Percentiles rank a stretch among this genome's conserved stretches.
phyloP scores from a whole-genome alignment of 2,329 filamentous ascomycete species.

The Scytalidium sp. region DNA sequence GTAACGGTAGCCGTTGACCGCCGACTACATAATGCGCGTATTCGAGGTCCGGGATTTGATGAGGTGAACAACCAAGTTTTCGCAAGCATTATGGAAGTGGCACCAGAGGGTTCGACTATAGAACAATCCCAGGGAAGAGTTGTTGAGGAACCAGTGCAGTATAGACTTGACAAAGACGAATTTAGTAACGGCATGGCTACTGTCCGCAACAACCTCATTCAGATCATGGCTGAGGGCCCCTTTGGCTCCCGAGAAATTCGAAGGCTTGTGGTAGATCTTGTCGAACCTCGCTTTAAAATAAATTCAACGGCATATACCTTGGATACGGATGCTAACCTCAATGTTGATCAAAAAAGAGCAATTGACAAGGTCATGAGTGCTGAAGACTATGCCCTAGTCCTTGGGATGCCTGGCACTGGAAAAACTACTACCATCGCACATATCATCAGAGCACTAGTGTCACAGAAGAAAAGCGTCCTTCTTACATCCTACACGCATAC shows the following conservation, averaged over 20 bases:
- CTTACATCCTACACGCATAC: slow-evolving; percentile 96
- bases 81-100: slow-evolving; percentile 85
- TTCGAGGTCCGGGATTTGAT: slow-evolving; percentile 73
- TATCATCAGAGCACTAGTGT: slow-evolving; percentile 86
- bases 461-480: slow-evolving; percentile 87
- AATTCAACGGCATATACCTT: slow-evolving; percentile 62
- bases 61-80: slow-evolving; percentile 78
- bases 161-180: slow-evolving; percentile 94
- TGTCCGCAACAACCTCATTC: slow-evolving; percentile 89
- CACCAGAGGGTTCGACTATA: slow-evolving; percentile 49
- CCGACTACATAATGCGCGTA: slow-evolving; percentile 80
- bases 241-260: slow-evolving; percentile 71
- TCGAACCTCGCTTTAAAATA: slow-evolving; percentile 69
- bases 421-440: slow-evolving; percentile 98
- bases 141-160: slow-evolving; percentile 58
- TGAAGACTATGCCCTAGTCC: slow-evolving; percentile 90
- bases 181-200: slow-evolving; percentile 98
- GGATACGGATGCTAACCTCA: slow-evolving; percentile 64
- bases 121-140: slow-evolving; percentile 50
- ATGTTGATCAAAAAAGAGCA: slow-evolving; percentile 80
- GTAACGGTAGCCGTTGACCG: slow-evolving; percentile 91
- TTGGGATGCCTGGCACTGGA: slow-evolving; percentile 97
- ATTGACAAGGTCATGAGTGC: slow-evolving; percentile 96
- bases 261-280: slow-evolving; percentile 75
- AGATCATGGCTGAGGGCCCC: slow-evolving; percentile 80